phyloP scores from a whole-genome alignment of 306 rosid genomes.

The apple (Malus domestica) region DNA sequence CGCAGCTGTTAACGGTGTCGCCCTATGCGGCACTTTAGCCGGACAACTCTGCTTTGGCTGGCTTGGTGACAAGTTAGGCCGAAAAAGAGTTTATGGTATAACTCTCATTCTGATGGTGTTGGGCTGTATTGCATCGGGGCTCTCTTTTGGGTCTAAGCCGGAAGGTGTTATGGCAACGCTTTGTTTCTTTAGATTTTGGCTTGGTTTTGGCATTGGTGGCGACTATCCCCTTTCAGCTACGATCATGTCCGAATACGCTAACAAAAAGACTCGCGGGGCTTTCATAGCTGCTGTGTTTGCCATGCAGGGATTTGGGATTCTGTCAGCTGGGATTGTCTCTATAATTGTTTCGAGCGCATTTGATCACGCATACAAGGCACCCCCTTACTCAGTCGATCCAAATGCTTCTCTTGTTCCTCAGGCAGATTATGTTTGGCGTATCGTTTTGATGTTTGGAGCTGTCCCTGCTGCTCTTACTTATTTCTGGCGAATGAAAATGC shows the following conservation, averaged over 20 bases:
- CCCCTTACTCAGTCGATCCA: background rate
- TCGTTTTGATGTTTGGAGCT: conserved; percentile 3
- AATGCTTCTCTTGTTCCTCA: background rate
- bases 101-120: background rate
- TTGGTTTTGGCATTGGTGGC: background rate
- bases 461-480: background rate
- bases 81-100: background rate
- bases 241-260: background rate
- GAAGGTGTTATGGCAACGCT: background rate
- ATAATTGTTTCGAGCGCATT: background rate
- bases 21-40: background rate
- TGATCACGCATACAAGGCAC: background rate
- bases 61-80: conserved; percentile 11
- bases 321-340: background rate
- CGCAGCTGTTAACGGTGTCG: background rate
- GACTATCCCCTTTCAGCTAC: background rate
- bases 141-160: background rate
- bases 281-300: conserved; percentile 3
- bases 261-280: background rate
- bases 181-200: background rate
- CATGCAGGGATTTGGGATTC: conserved; percentile 7
- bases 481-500: conserved; percentile 6
- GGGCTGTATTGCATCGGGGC: background rate
- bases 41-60: conserved; percentile 3
- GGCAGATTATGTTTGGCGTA: conserved; percentile 3